Base-by-base conservation (phyloP, 352 stramenopile genomes). In the Albugo laibachii region DNA sequence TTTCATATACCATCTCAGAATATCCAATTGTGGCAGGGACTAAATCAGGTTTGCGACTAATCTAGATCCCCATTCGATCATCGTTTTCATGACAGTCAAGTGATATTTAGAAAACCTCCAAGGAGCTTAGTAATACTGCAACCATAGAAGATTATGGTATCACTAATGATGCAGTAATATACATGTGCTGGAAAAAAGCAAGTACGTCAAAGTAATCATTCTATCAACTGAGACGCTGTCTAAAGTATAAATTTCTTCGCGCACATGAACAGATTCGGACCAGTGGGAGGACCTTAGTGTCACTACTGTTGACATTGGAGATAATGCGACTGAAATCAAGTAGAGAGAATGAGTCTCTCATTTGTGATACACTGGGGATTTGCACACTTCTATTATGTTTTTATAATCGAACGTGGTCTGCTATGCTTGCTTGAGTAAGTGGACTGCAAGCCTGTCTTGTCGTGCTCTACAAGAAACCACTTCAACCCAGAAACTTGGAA, bases 161-260 rank as follows among this genome's bases (percentile, higher is more conserved):
- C 27, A 61, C 80, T 54, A 91, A 89, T 53, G 77, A 91, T 56
- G 55, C 72, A 14, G 58, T 89, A 34, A 45, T 93, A 16, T 93
- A 84, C 62, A 80, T 91, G 60, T 86, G 79, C 59, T 81, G 75
- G 61, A 84, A 83, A 60, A 89, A 84, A 82, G 76, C 84, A 65
- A 79, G 68, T 83, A 54, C 53, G 69, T 73, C 0, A 19, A 11
- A 14, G 45, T 8, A 38, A 15, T 44, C 20, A 11, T 20, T 41
- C 20, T 47, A 18, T 21, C 34, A 41, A 24, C 46, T 48, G 19
- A 47, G 15, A 13, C 35, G 14, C 19, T 49, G 20, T 43, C 13
- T 40, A 10, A n/a, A 46, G 13, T 19, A 43, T 37, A 10, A 53
- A 16, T 24, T 18, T 34, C 1, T 42, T 31, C 37, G 13, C 52